Base-by-base conservation (phyloP, 1,284 basidiomycete species). In the Taiwanofungus camphoratus region DNA sequence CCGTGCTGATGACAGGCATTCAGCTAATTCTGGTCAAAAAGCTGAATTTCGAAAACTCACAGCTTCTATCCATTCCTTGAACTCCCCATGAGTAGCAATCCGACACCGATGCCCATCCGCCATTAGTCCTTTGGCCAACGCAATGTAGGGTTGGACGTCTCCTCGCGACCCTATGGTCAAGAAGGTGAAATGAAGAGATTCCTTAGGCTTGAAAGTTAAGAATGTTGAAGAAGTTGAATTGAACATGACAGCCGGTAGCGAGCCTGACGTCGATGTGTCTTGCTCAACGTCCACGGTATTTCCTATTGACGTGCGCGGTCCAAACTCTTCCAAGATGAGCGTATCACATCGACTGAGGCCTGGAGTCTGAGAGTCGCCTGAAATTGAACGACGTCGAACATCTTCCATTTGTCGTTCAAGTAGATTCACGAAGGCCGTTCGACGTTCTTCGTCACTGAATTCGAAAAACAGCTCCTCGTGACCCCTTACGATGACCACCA, bases 401-500 rank as follows among this genome's bases (percentile, higher is more conserved):
- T 79, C 77, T 43, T 94, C 92, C 59, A 92, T 78, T 60, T 93
- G 88, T 24, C 76, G 71, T 50, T 93, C 82, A 35, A 99, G 69
- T 13, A 92, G 69, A 3, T 62, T 63, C 13, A 87, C 75, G 57
- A 94, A 92, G 3, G 83, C 78, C 47, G 83, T 75, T 24, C 93
- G 78, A 40, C 88, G 82, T 41, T 88, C 80, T 45, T 82, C 74
- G 8, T 83, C 83, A 32, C 76, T 70, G 59, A 99, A 95, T 64
- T 98, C 95, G 53, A 98, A 87, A 69, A 98, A 99, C 2, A 99
- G 71, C 60, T 99, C 95, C 67, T 98, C 95, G 60, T 97, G 89
- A 0, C 95, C 95, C 56, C 89, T 89, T 52, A 99, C 82, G 41
- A 96, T 86, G 45, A 98, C 72, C 22, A 91, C 82, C 16, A 98